Evolutionary conservation across 2,329 filamentous ascomycete genomes (phyloP).

Genomic region (Aureobasidium zeae): DNA sequence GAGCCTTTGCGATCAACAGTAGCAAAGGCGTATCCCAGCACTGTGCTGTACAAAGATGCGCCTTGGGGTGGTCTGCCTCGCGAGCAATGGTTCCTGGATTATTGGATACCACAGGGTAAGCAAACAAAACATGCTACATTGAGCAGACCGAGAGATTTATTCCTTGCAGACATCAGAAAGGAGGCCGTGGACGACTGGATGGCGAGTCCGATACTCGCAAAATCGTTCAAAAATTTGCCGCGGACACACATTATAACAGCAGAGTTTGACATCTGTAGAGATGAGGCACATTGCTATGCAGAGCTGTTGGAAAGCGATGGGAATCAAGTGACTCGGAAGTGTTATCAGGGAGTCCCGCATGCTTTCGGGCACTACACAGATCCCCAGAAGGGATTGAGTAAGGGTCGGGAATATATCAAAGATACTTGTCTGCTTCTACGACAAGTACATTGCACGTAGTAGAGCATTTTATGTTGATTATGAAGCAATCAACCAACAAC

Average conservation of each 20-base stretch:
- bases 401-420: not conserved
- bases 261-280: slow-evolving; percentile 1
- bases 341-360: not conserved
- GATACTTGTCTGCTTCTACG: not conserved
- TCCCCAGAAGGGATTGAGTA: not conserved
- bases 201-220: not conserved
- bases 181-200: not conserved
- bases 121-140: too few species aligned
- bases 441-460: not conserved
- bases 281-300: slow-evolving; percentile 1
- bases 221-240: not conserved
- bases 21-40: not conserved
- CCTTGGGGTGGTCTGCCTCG: slow-evolving; percentile 1
- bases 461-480: not conserved
- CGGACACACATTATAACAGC: slow-evolving; percentile 1
- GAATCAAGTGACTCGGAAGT: not conserved
- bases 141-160: too few species aligned
- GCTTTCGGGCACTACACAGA: not conserved
- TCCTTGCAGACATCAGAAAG: not conserved
- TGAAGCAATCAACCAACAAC: not conserved
- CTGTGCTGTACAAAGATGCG: not conserved
- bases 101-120: not conserved
- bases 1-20: not conserved
- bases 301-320: not conserved
- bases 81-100: slow-evolving; percentile 2